Conservation (phyloP, 2,329 filamentous ascomycete genomes). For the Cercospora citrullina region DNA sequence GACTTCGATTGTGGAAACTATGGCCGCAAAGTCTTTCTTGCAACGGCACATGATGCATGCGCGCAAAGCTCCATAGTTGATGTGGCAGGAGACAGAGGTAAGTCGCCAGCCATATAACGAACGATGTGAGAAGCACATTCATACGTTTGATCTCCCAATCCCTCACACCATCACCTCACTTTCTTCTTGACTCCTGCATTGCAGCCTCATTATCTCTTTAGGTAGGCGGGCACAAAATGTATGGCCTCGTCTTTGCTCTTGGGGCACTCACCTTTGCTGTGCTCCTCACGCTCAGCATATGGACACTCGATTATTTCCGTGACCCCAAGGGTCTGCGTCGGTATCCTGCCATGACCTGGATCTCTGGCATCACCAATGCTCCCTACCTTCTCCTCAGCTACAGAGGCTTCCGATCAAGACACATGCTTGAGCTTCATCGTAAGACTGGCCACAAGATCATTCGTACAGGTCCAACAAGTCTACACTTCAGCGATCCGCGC, state of each 20-base stretch:
- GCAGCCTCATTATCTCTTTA: neutral
- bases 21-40: neutral
- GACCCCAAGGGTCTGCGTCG: slow-evolving; percentile 52
- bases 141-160: neutral
- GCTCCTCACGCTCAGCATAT: slow-evolving; percentile 24
- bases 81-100: neutral
- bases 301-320: slow-evolving; percentile 42
- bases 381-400: slow-evolving; percentile 48
- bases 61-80: neutral
- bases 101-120: neutral
- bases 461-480: slow-evolving; percentile 49
- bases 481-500: slow-evolving; percentile 46
- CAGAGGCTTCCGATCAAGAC: slow-evolving; percentile 45
- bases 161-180: slow-evolving; percentile 1
- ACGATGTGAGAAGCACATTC: neutral
- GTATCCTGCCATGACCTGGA: slow-evolving; percentile 47
- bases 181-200: neutral
- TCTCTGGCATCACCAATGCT: slow-evolving; percentile 50
- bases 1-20: neutral
- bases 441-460: slow-evolving; percentile 44
- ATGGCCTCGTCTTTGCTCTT: slow-evolving; percentile 26
- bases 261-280: slow-evolving; percentile 19
- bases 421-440: slow-evolving; percentile 47
- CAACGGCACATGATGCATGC: neutral
- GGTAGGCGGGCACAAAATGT: slow-evolving; percentile 19